Evolutionary conservation across 2,329 filamentous ascomycete species (phyloP).

Genomic region (Pseudogymnoascus sp.): DNA sequence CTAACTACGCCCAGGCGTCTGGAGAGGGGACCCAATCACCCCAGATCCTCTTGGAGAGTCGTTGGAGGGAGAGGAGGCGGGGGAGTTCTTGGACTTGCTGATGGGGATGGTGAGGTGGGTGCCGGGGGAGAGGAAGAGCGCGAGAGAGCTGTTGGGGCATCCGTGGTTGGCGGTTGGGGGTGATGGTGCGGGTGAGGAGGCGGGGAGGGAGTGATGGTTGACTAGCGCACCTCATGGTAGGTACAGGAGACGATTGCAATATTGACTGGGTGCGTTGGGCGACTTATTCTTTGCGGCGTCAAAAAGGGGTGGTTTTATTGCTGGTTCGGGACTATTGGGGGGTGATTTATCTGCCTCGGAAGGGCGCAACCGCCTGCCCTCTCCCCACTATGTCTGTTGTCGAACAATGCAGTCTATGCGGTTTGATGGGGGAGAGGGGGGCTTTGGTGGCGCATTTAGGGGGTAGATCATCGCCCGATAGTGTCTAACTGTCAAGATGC

Average conservation of each 20-base stretch:
- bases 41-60: slow-evolving; percentile 14
- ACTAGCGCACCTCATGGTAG: neutral
- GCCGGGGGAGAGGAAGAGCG: slow-evolving; percentile 27
- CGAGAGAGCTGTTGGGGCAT: slow-evolving; percentile 26
- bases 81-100: slow-evolving; percentile 26
- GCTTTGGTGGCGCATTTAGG: neutral
- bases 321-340: neutral
- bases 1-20: slow-evolving; percentile 8
- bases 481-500: neutral
- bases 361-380: neutral
- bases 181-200: neutral
- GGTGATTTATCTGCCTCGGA: neutral
- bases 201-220: neutral
- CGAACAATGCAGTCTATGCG: neutral
- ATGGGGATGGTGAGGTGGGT: slow-evolving; percentile 27
- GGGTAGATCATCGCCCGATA: neutral
- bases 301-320: neutral
- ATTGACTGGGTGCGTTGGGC: neutral
- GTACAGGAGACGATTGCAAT: neutral
- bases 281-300: neutral
- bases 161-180: slow-evolving; percentile 19
- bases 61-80: slow-evolving; percentile 24
- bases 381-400: neutral
- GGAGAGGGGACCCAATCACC: slow-evolving; percentile 6
- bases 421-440: neutral